Evolutionary conservation across 2,329 filamentous ascomycete genomes (phyloP).

Genomic region (Ascochyta viciae-villosae): DNA sequence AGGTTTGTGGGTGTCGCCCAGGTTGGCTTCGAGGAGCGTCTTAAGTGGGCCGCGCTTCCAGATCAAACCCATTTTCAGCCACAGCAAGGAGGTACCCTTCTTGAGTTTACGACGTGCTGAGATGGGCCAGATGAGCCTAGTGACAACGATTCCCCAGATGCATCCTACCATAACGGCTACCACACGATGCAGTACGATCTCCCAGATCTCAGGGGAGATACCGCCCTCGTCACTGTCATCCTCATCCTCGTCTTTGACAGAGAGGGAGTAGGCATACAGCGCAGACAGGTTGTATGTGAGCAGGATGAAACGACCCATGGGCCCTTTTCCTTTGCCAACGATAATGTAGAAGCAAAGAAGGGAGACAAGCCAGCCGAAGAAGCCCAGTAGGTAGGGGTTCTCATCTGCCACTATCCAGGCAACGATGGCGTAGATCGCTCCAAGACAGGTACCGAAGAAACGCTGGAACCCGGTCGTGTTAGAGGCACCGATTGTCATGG

Average conservation of each 20-base stretch:
- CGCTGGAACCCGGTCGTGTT: conserved; percentile 91
- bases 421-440: conserved; percentile 75
- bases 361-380: conserved; percentile 82
- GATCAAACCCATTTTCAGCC: conserved; percentile 92
- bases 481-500: conserved; percentile 94
- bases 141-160: conserved; percentile 90
- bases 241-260: conserved; percentile 73
- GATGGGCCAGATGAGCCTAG: conserved; percentile 90
- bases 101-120: conserved; percentile 88
- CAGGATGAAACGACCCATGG: conserved; percentile 91
- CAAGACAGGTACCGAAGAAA: conserved; percentile 85
- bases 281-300: conserved; percentile 96
- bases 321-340: conserved; percentile 80
- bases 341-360: conserved; percentile 91
- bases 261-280: conserved; percentile 90
- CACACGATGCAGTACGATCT: conserved; percentile 88
- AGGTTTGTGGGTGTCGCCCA: conserved; percentile 15
- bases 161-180: conserved; percentile 86
- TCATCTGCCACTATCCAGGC: conserved; percentile 80
- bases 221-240: conserved; percentile 87
- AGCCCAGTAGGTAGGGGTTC: conserved; percentile 76
- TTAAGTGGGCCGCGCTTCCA: conserved; percentile 94
- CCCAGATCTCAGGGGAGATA: conserved; percentile 79
- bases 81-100: conserved; percentile 87
- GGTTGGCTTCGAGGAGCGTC: conserved; percentile 61